Base-by-base conservation (phyloP, 2,329 filamentous ascomycete genomes). In the Fusarium ramigenum region DNA sequence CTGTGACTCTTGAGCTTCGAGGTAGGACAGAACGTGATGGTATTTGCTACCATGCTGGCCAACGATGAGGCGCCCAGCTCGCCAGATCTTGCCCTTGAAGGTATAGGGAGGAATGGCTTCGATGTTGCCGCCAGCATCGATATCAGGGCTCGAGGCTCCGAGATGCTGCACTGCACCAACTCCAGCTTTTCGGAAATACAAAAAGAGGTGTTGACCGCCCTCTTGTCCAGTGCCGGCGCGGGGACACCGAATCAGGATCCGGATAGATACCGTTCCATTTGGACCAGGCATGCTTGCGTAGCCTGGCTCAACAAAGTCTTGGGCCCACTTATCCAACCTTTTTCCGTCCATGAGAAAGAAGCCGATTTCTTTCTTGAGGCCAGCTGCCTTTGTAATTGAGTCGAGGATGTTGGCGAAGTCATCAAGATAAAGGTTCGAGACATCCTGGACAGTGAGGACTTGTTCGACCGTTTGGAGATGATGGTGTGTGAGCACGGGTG, bases 241-340 rank as follows among this genome's bases (percentile, higher is more conserved):
- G 2, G 74, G 66, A 2, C 75, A 78, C 2, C 73, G 67, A n/a
- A 83, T 67, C 60, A 82, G 75, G 28, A 83, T 72, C 9, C 77
- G 78, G 9, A 83, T 66, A 1, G 75, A 63, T 19, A 81, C 69
- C 3, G 79, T 69, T 0, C 81, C 79, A 5, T 81, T 42, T 0
- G 80, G 80, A 1, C 82, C 82, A 0, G 83, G 83, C 71, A 84
- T 84, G 57, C 79, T 82, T 5, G 78, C 74, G 64, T 82, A 84
- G 1, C 70, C 82, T 0, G 82, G 79, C 72, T 84, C 82, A 34
- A 84, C 64, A 52, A 81, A 78, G 63, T 84, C 82, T 66, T 84
- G 83, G 2, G 76, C 76, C 83, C 82, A 84, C 34, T 79, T 70
- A 57, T 32, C 30, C 1, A 32, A 28, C 7, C 25, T 28, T 28